phyloP scores from a whole-genome alignment of 2,329 filamentous ascomycete genomes.

The Cucurbitaria berberidis region DNA sequence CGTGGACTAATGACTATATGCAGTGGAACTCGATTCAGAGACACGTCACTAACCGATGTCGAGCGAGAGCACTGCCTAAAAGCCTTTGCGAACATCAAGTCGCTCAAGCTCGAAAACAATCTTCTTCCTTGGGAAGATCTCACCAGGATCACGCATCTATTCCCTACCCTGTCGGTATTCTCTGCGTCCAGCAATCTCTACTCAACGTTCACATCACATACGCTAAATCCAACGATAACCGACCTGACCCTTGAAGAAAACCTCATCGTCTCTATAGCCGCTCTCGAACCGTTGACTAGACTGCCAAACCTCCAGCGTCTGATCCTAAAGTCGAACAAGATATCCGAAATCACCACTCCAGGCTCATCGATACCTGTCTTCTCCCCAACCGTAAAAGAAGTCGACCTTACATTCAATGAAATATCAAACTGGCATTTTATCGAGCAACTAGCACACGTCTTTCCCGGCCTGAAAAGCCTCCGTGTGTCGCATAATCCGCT shows the following conservation, averaged over 20 bases:
- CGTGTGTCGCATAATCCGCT: slow-evolving; percentile 87
- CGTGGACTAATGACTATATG: slow-evolving; percentile 13
- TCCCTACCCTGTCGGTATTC: slow-evolving; percentile 62
- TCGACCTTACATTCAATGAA: slow-evolving; percentile 56
- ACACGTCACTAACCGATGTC: slow-evolving; percentile 29
- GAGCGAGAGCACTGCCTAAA: slow-evolving; percentile 32
- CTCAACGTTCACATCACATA: slow-evolving; percentile 36
- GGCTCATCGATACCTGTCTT: slow-evolving; percentile 29
- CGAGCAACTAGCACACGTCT: slow-evolving; percentile 68
- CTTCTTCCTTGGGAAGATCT: slow-evolving; percentile 50
- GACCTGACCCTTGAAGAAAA: slow-evolving; percentile 77
- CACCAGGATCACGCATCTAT: slow-evolving; percentile 55
- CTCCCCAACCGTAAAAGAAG: slow-evolving; percentile 41
- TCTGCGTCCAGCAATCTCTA: slow-evolving; percentile 51
- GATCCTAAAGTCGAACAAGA: slow-evolving; percentile 76
- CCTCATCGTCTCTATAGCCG: slow-evolving; percentile 64
- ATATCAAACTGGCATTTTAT: slow-evolving; percentile 73
- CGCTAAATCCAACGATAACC: slow-evolving; percentile 61
- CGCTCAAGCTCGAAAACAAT: slow-evolving; percentile 58
- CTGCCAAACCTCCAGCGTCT: slow-evolving; percentile 60
- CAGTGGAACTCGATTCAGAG: slow-evolving; percentile 75
- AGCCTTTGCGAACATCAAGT: slow-evolving; percentile 49
- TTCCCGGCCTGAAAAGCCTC: slow-evolving; percentile 76
- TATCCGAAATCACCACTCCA: slow-evolving; percentile 54
- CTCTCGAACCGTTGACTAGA: slow-evolving; percentile 64